Base-by-base conservation (phyloP, 108 stramenopile genomes). In the Cylindrotheca fusiformis region DNA sequence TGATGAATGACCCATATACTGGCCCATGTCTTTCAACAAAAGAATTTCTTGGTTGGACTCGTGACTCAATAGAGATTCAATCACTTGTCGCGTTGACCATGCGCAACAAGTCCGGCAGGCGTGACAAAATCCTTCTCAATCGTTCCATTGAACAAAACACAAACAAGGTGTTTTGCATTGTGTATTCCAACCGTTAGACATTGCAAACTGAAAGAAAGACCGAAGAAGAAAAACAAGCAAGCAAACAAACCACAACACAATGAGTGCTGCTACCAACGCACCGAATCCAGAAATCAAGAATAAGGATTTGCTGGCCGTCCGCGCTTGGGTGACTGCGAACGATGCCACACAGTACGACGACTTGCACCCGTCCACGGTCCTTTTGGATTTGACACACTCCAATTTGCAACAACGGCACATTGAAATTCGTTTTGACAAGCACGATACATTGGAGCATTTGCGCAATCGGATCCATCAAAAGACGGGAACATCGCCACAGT, bases 361-460 rank as follows among this genome's bases (percentile, higher is more conserved):
- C 1, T 19, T 82, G 32, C 48, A 65, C 32, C 21, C 25, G 6
- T 48, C 55, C 18, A 66, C 63, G 1, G 59, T 89, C 41, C 49
- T 97, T 41, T 77, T 98, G 48, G 91, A 93, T 68, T 71, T 97
- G 29, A 93, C 96, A 26, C 96, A 98, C 74, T 93, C 89, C 75
- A 98, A 98, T 68, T 74, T 98, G 29, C 41, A 78, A 17, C 94
- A 96, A 68, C 82, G 83, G 33, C 95, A 96, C 76, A 84, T 94
- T 58, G 97, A 98, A 79, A 84, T 97, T 45, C 95, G 96, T 20
- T 94, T 98, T 66, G 91, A 96, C 73, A 68, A 83, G 54, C 90
- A 91, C 67, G 88, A 90, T 54, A 90, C 90, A 21, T 57, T 97
- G 44, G 82, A 68, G 12, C 71, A 76, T 26, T 52, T 98, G 23